A percentile compares a stretch with the other conserved stretches of the same genome.
Evolutionary conservation across 768 basidiomycete genomes (phyloP).

Genomic region (Pleurotus tuber-regium): DNA sequence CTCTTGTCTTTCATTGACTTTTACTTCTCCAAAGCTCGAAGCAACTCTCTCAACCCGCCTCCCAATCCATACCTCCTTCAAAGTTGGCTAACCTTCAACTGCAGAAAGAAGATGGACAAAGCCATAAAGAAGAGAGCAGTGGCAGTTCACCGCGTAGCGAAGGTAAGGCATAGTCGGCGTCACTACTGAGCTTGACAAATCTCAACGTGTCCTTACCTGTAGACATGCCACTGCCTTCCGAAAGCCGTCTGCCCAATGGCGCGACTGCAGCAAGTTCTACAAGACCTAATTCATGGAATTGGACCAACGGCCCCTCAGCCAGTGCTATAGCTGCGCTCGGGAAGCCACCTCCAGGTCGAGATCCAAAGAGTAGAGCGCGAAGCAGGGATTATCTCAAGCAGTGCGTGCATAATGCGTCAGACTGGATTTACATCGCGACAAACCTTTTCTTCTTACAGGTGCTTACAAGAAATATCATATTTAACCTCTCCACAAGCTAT

Average conservation of each 20-base stretch:
- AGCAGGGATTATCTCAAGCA: constrained; percentile 98
- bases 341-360: constrained; percentile 77
- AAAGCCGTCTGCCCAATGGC: constrained; percentile 65
- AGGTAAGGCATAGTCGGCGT: constrained; percentile 44
- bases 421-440: constrained; percentile 7
- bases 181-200: constrained; percentile 1
- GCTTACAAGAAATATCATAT: constrained; percentile 97
- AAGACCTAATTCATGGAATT: constrained; percentile 58
- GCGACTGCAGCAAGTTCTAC: constrained; percentile 39
- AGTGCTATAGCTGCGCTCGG: constrained; percentile 42
- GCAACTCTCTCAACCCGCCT: constrained; percentile 63
- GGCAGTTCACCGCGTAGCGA: constrained; percentile 85
- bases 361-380: constrained; percentile 93
- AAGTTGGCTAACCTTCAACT: constrained; percentile 66
- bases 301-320: constrained; percentile 41
- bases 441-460: constrained; percentile 44
- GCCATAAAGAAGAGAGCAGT: constrained; percentile 77
- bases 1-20: neutral
- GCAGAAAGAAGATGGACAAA: constrained; percentile 69
- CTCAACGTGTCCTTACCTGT: constrained; percentile 12
- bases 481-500: constrained; percentile 95
- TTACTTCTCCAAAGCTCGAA: constrained; percentile 58
- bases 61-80: constrained; percentile 58
- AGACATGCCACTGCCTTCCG: constrained; percentile 73
- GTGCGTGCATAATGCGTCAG: constrained; percentile 40